Conservation (phyloP, 257 asterid genomes). For the Primulina eburnea region DNA sequence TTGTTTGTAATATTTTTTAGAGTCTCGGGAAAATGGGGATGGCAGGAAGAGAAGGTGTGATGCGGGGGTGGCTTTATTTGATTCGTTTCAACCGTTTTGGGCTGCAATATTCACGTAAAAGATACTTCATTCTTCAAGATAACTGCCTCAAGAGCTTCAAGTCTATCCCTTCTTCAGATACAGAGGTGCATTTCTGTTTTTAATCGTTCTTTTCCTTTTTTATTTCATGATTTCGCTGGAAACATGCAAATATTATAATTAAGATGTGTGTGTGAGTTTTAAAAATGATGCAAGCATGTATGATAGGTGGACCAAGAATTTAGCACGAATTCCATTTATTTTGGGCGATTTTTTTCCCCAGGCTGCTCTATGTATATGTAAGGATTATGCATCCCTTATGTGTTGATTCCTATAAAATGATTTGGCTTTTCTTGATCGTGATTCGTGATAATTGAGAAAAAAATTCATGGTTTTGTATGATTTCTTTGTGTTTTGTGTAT, state of each 20-base stretch:
- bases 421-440: neutral
- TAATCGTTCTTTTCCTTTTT: neutral
- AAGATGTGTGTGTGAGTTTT: too few relatives aligned
- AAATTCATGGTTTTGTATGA: neutral
- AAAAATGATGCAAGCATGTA: neutral
- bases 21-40: conserved; percentile 16
- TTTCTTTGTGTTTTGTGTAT: neutral
- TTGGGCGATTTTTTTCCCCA: neutral
- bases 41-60: conserved; percentile 56
- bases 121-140: conserved; percentile 78
- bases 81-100: conserved; percentile 76
- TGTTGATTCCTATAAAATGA: neutral
- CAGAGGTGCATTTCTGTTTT: conserved; percentile 44
- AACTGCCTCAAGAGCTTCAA: conserved; percentile 85
- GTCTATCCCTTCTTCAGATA: conserved; percentile 53
- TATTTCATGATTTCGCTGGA: neutral
- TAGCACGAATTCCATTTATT: neutral
- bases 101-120: conserved; percentile 75
- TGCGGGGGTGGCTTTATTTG: conserved; percentile 87
- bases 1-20: neutral
- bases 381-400: neutral
- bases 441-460: neutral
- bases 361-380: too few relatives aligned
- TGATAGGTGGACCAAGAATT: neutral
- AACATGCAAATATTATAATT: conserved; percentile 15